These are phyloP conservation scores for Syncephalastrum sp. DNA, from an alignment of 371 early-diverging fungal genomes.

Conservation along the genomic window DNA sequence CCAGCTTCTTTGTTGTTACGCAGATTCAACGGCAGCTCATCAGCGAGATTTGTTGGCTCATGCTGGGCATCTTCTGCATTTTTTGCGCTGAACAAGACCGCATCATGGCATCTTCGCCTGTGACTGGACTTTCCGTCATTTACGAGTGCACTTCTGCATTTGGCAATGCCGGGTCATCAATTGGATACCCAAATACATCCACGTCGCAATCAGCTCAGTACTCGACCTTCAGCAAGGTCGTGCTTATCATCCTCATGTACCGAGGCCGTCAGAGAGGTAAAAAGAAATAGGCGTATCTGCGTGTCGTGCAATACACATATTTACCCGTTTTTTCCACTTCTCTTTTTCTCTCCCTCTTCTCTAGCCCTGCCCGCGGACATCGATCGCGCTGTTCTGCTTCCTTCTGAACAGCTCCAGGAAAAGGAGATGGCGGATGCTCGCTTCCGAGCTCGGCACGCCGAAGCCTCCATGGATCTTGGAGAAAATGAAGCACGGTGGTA, in stretches of 20 bases:
- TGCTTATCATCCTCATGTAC: constrained; percentile 41
- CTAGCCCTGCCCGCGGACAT: constrained; percentile 44
- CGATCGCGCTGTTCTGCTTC: constrained; percentile 46
- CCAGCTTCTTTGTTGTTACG: constrained; percentile 43
- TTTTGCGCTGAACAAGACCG: constrained; percentile 31
- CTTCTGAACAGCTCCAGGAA: constrained; percentile 27
- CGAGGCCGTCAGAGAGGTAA: constrained; percentile 45
- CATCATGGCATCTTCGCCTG: constrained; percentile 39
- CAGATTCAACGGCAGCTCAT: constrained; percentile 45
- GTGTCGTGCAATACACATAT: too few species aligned
- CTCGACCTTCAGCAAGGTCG: constrained; percentile 33
- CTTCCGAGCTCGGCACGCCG: constrained; percentile 5
- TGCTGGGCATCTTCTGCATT: constrained; percentile 31
- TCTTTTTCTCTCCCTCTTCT: not conserved
- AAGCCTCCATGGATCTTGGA: not conserved
- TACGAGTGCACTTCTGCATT: constrained; percentile 47
- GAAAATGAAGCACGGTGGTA: too few species aligned
- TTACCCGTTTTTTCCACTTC: not conserved
- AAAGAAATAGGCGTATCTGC: constrained; percentile 1
- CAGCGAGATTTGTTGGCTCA: constrained; percentile 47
- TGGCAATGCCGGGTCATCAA: constrained; percentile 41
- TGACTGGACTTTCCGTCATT: constrained; percentile 36
- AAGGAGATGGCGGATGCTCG: constrained; percentile 2
- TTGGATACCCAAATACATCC: constrained; percentile 34
- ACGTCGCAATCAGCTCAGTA: constrained; percentile 41